These are phyloP conservation scores for Sphagnum magellanicum DNA, from an alignment of 228 moss, liverwort and hornwort genomes.

Conservation along the genomic window DNA sequence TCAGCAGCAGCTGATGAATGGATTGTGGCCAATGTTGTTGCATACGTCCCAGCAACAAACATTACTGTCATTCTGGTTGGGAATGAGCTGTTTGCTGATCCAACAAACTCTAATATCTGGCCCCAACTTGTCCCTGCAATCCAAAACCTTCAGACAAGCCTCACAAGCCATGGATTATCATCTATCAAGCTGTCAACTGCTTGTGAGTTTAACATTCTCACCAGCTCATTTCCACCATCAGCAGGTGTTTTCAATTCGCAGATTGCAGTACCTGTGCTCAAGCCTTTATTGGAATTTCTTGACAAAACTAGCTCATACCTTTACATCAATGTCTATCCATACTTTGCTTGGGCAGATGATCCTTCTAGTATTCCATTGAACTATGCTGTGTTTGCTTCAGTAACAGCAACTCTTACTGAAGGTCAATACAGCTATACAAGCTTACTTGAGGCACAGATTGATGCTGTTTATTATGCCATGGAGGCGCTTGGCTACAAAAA, in stretches of 20 bases:
- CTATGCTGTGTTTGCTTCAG: constrained; percentile 47
- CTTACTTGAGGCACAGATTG: constrained; percentile 74
- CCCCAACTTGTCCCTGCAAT: constrained; percentile 58
- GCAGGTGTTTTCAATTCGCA: constrained; percentile 56
- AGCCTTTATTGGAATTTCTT: constrained; percentile 54
- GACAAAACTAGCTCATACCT: constrained; percentile 37
- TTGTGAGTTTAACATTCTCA: constrained; percentile 56
- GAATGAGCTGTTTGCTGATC: constrained; percentile 60
- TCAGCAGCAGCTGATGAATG: constrained; percentile 44
- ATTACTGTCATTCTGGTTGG: constrained; percentile 72
- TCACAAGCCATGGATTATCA: constrained; percentile 30
- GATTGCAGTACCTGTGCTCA: constrained; percentile 39
- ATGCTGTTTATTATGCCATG: constrained; percentile 63
- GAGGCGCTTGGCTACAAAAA: constrained; percentile 27
- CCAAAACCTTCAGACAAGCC: constrained; percentile 44
- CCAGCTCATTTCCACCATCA: constrained; percentile 75
- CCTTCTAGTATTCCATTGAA: constrained; percentile 38
- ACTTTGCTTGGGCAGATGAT: constrained; percentile 66
- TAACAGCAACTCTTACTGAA: constrained; percentile 25
- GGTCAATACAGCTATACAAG: constrained; percentile 41
- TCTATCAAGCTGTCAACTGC: constrained; percentile 70
- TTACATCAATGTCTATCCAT: constrained; percentile 72
- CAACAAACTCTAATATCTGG: constrained; percentile 22
- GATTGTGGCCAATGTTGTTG: constrained; percentile 44
- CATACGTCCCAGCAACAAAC: constrained; percentile 50